Base-by-base conservation (phyloP, 352 stramenopile species). In the Phytophthora sp. region DNA sequence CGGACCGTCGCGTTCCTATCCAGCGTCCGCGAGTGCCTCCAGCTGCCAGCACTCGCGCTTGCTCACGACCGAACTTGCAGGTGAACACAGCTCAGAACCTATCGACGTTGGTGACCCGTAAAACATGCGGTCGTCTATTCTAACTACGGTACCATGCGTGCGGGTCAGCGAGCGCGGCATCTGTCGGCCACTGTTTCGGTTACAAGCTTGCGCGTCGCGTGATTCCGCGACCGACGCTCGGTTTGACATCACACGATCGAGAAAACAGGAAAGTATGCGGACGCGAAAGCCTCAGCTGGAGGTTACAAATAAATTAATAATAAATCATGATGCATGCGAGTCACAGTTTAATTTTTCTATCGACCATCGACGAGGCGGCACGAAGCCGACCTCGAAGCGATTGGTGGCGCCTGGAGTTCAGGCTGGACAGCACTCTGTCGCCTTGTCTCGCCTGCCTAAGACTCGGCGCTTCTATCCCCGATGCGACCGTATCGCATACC, bases 321-420 rank as follows among this genome's bases (percentile, higher is more conserved):
- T n/a, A n/a, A n/a, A n/a, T n/a, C n/a, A n/a, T n/a, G n/a, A n/a
- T n/a, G n/a, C n/a, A n/a, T n/a, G n/a, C 7, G 41, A 23, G 35
- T 60, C 56, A 70, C 46, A 5, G 46, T 55, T n/a, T n/a, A n/a
- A n/a, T n/a, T 71, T 66, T 49, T 54, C 56, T 71, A 71, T 71
- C 64, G 21, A 45, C 63, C 26, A 55, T 52, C 31, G 53, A 67
- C 47, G 38, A 53, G 31, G 21, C n/a, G 31, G 36, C 29, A 39
- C 35, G 9, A 39, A 56, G 47, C 47, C 20, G 47, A 39, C 29
- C 18, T 55, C 20, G 21, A 49, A 41, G 42, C 18, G 12, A 33
- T 33, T 33, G 29, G 29, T 36, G 51, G 51, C 41, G 20, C 39
- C 24, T 33, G 45, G 27, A 13, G 13, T 9, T 38, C 2, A n/a